Percentiles rank a stretch among this genome's conserved stretches.
Evolutionary conservation across 768 basidiomycete genomes (phyloP).

Genomic region (Leccinum pellstonianum): DNA sequence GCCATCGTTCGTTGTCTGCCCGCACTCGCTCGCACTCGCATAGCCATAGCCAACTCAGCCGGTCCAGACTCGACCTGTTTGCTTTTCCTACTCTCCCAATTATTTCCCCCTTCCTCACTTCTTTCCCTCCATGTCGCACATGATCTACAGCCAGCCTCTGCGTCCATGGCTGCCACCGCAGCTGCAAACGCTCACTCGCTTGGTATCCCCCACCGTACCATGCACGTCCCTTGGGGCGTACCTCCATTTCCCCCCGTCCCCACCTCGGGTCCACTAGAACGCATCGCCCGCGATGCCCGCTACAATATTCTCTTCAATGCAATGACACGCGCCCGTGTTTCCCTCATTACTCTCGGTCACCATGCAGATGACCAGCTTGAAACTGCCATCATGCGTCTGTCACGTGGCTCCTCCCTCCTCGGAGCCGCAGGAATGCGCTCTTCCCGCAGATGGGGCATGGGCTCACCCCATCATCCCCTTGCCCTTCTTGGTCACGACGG

Average conservation of each 20-base stretch:
- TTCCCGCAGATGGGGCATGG: conserved; percentile 80
- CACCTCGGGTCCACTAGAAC: conserved; percentile 47
- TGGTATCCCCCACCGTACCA: conserved; percentile 47
- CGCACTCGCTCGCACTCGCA: not conserved
- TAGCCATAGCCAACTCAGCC: conserved; percentile 74
- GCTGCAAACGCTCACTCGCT: conserved; percentile 39
- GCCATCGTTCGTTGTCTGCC: conserved; percentile 35
- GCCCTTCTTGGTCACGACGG: conserved; percentile 52
- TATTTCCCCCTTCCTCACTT: conserved; percentile 34
- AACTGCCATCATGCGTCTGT: conserved; percentile 70
- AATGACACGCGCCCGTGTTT: conserved; percentile 40
- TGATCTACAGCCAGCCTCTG: conserved; percentile 58
- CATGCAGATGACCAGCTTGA: conserved; percentile 86
- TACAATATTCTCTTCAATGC: conserved; percentile 49
- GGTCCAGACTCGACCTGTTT: conserved; percentile 83
- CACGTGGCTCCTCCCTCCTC: conserved; percentile 51
- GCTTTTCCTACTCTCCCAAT: conserved; percentile 59
- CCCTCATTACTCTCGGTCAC: conserved; percentile 64
- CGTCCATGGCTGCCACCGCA: conserved; percentile 53
- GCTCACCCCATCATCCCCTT: conserved; percentile 33
- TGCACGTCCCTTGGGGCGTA: conserved; percentile 57
- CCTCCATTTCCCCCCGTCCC: conserved; percentile 52
- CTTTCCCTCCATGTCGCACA: conserved; percentile 71
- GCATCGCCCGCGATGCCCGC: conserved; percentile 56
- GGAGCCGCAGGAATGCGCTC: conserved; percentile 70